Conservation (phyloP, 805 yeast species). For the Pachysolen tannophilus region DNA sequence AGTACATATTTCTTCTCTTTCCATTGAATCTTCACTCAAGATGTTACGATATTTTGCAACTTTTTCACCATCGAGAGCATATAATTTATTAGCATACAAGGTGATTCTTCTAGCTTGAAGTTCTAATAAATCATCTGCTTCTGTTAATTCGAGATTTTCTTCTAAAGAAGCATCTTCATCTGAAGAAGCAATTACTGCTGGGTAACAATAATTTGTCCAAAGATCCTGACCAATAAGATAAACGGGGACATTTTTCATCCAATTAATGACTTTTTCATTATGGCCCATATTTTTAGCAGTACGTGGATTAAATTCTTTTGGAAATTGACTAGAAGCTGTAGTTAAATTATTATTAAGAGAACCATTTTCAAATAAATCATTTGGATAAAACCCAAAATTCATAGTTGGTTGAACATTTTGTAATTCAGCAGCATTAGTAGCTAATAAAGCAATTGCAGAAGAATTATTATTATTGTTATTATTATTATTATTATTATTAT, state of each 20-base stretch:
- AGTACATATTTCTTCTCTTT: no score
- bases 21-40: no score
- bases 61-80: slow-evolving; percentile 18
- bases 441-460: background rate
- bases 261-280: slow-evolving; percentile 53
- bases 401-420: background rate
- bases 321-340: slow-evolving; percentile 20
- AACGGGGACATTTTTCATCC: slow-evolving; percentile 57
- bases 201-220: slow-evolving; percentile 41
- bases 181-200: slow-evolving; percentile 32
- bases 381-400: background rate
- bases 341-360: background rate
- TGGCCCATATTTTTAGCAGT: slow-evolving; percentile 54
- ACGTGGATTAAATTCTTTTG: slow-evolving; percentile 53
- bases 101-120: slow-evolving; percentile 48
- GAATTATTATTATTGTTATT: background rate
- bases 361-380: no score
- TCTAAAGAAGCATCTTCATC: slow-evolving; percentile 11
- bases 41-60: no score
- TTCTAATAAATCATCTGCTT: slow-evolving; percentile 39
- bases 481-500: no score
- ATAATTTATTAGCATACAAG: slow-evolving; percentile 29
- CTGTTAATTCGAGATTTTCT: slow-evolving; percentile 22
- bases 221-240: slow-evolving; percentile 17
- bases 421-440: background rate